Conservation (phyloP, 75 land plant species). For the Pseudotsuga menziesii region DNA sequence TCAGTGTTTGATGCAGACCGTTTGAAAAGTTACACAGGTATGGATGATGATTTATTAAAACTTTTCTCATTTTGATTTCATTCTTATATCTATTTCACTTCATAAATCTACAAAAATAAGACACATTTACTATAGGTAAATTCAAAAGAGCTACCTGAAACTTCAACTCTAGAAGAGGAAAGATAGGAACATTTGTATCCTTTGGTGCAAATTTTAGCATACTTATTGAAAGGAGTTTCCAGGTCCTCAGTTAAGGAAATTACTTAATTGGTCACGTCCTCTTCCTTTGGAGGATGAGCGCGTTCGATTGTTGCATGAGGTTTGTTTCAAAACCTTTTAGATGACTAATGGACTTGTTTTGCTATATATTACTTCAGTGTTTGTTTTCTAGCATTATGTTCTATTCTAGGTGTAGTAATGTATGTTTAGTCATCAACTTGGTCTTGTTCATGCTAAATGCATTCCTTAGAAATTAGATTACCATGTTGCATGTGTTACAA, state of each 20-base stretch:
- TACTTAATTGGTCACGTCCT: slow-evolving; percentile 91
- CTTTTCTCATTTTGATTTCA: neutral
- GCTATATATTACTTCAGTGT: neutral
- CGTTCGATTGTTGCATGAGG: slow-evolving; percentile 89
- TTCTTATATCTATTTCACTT: neutral
- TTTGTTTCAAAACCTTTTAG: slow-evolving; percentile 1
- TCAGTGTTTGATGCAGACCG: slow-evolving; percentile 84
- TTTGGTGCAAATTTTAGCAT: neutral
- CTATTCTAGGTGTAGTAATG: neutral
- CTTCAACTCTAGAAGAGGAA: neutral
- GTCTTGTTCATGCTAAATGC: neutral
- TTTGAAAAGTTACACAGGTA: slow-evolving; percentile 73
- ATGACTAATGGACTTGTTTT: neutral
- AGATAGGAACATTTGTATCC: neutral
- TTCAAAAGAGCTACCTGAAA: neutral
- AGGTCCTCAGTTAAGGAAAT: slow-evolving; percentile 75
- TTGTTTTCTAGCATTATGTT: neutral
- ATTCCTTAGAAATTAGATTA: neutral
- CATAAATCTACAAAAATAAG: neutral
- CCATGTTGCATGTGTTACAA: too few species aligned
- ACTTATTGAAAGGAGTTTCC: neutral
- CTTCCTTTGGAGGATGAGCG: slow-evolving; percentile 99
- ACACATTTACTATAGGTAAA: neutral
- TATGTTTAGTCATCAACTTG: neutral
- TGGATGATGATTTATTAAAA: neutral